Percentiles rank a stretch among this genome's conserved stretches.
phyloP scores from a whole-genome alignment of 2,329 filamentous ascomycete genomes.

The Fusarium vanettenii region DNA sequence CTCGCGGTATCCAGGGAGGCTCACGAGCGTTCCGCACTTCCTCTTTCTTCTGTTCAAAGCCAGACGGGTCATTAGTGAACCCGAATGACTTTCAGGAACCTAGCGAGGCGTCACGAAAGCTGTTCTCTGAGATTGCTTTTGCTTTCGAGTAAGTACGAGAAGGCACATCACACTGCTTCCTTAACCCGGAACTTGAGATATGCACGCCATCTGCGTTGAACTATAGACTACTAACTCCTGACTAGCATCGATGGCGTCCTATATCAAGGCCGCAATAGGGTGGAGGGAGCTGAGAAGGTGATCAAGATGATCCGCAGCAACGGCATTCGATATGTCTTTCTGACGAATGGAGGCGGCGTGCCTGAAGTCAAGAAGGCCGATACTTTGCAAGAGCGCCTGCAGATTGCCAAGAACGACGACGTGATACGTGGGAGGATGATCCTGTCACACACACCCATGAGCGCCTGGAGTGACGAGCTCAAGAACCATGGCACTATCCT shows the following conservation, averaged over 20 bases:
- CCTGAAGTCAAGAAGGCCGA: constrained; percentile 66
- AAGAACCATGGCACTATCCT: constrained; percentile 68
- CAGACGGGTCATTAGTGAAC: constrained; percentile 37
- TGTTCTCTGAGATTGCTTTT: constrained; percentile 50
- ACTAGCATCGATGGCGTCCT: constrained; percentile 90
- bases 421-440: constrained; percentile 58
- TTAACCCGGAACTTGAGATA: not conserved
- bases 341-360: constrained; percentile 95
- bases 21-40: constrained; percentile 27
- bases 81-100: constrained; percentile 35
- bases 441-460: constrained; percentile 91
- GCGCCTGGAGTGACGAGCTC: constrained; percentile 61
- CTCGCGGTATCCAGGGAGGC: constrained; percentile 5
- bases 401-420: constrained; percentile 47
- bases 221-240: constrained; percentile 9
- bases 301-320: constrained; percentile 79
- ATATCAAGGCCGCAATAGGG: constrained; percentile 80
- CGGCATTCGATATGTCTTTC: constrained; percentile 88
- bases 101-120: constrained; percentile 35
- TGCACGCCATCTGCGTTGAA: not conserved
- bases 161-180: not conserved
- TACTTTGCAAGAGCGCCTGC: constrained; percentile 49
- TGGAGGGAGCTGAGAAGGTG: constrained; percentile 81
- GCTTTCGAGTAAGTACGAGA: constrained; percentile 50
- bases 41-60: constrained; percentile 27